phyloP scores from a whole-genome alignment of 2,329 filamentous ascomycete genomes.

The Calonectria hongkongensis region DNA sequence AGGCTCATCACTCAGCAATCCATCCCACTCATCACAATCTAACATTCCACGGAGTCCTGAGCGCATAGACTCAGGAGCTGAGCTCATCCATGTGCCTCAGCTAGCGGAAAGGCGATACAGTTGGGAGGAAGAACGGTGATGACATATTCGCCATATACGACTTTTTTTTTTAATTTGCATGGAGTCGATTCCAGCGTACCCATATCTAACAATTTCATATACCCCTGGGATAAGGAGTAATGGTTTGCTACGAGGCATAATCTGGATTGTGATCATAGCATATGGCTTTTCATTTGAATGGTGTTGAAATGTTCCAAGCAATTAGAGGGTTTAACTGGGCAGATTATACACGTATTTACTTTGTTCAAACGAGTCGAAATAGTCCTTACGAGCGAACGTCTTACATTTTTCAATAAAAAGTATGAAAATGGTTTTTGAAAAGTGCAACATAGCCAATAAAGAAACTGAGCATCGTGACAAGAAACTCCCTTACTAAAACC shows the following conservation, averaged over 20 bases:
- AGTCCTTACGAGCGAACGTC: background rate
- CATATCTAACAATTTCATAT: constrained; percentile 30
- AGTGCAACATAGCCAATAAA: too few species aligned
- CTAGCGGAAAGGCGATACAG: constrained; percentile 70
- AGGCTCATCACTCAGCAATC: background rate
- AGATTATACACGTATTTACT: constrained; percentile 19
- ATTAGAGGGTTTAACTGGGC: constrained; percentile 2
- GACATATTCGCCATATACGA: constrained; percentile 12
- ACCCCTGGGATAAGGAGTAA: constrained; percentile 29
- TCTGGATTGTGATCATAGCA: constrained; percentile 24
- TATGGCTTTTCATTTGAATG: constrained; percentile 17
- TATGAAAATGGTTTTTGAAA: constrained; percentile 1
- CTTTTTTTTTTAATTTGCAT: constrained; percentile 22
- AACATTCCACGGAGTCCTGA: constrained; percentile 58
- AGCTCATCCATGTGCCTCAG: constrained; percentile 72
- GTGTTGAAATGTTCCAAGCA: constrained; percentile 1
- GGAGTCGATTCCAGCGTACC: background rate
- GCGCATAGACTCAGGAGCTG: constrained; percentile 66
- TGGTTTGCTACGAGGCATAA: constrained; percentile 8
- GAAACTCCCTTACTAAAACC: too few species aligned
- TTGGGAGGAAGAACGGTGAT: constrained; percentile 66
- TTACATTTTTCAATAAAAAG: constrained; percentile 8
- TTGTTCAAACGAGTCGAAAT: constrained; percentile 15
- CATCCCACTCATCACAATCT: constrained; percentile 23
- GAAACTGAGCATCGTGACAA: too few species aligned